Evolutionary conservation across 495 filamentous ascomycete genomes (phyloP).

Genomic region (Penicillium bialowiezense): DNA sequence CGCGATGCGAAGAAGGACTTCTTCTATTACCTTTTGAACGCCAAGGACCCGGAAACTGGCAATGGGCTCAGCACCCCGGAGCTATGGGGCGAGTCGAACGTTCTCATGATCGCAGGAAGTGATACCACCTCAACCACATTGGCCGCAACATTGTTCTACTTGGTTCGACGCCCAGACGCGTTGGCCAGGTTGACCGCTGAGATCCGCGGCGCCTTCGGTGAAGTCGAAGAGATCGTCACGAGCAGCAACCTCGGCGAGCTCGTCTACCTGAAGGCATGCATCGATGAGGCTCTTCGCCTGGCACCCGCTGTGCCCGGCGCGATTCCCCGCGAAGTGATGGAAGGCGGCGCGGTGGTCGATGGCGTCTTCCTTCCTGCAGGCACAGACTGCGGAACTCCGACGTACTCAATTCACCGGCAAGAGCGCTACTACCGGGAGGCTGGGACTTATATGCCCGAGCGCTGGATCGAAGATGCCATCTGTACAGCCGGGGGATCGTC

Average conservation of each 20-base stretch:
- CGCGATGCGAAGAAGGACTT: slow-evolving; percentile 64
- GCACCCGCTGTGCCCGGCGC: slow-evolving; percentile 58
- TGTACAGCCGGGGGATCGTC: slow-evolving; percentile 17
- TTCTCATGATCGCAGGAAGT: slow-evolving; percentile 56
- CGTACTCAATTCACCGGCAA: slow-evolving; percentile 58
- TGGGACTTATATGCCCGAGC: slow-evolving; percentile 47
- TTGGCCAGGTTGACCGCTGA: slow-evolving; percentile 47
- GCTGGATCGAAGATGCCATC: slow-evolving; percentile 49
- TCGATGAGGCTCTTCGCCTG: slow-evolving; percentile 65
- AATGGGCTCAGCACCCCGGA: slow-evolving; percentile 63
- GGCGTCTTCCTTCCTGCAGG: slow-evolving; percentile 50
- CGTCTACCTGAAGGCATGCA: slow-evolving; percentile 57
- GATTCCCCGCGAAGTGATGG: slow-evolving; percentile 55
- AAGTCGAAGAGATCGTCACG: slow-evolving; percentile 53
- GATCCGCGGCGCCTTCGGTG: slow-evolving; percentile 49
- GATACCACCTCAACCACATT: slow-evolving; percentile 60
- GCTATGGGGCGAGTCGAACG: slow-evolving; percentile 68
- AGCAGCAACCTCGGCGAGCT: slow-evolving; percentile 48
- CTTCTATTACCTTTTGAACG: slow-evolving; percentile 57
- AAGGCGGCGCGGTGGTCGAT: slow-evolving; percentile 53
- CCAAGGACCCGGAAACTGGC: slow-evolving; percentile 58
- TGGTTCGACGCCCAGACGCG: slow-evolving; percentile 48
- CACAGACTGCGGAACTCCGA: slow-evolving; percentile 50
- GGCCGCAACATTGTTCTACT: slow-evolving; percentile 60
- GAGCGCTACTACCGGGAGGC: slow-evolving; percentile 51